Conservation (phyloP, 371 early-diverging fungal genomes). For the Mycotypha africana region DNA sequence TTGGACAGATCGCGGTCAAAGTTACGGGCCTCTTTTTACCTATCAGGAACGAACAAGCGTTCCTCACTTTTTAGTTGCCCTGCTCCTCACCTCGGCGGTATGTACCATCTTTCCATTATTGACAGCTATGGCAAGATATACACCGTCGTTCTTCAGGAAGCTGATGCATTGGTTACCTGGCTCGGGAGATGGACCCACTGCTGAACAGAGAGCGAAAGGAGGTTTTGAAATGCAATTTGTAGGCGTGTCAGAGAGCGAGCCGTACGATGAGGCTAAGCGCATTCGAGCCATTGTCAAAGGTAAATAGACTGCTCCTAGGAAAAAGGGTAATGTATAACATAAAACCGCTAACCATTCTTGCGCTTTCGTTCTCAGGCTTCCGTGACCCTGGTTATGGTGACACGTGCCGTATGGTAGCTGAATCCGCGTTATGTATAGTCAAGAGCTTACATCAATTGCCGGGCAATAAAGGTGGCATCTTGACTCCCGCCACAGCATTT, state of each 20-base stretch:
- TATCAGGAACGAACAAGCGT: constrained; percentile 54
- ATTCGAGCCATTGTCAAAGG: constrained; percentile 53
- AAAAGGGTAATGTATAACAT: constrained; percentile 6
- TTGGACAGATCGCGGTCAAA: constrained; percentile 30
- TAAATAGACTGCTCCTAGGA: too few relatives aligned
- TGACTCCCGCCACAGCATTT: constrained; percentile 70
- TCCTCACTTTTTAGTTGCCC: constrained; percentile 31
- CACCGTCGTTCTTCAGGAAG: constrained; percentile 36
- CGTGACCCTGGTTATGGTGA: constrained; percentile 78
- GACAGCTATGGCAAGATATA: too few relatives aligned
- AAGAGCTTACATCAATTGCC: constrained; percentile 41
- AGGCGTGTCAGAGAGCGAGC: constrained; percentile 39
- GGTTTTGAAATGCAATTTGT: constrained; percentile 44
- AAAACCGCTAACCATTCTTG: too few relatives aligned
- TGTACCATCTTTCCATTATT: constrained; percentile 31
- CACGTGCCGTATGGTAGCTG: constrained; percentile 58
- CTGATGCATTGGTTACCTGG: constrained; percentile 44
- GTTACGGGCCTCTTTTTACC: constrained; percentile 53
- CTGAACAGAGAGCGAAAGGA: constrained; percentile 36
- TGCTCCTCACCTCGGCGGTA: constrained; percentile 29
- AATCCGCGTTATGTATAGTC: constrained; percentile 56
- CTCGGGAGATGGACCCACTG: constrained; percentile 59
- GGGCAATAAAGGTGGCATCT: constrained; percentile 57
- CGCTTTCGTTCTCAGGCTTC: too few relatives aligned
- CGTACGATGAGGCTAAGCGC: constrained; percentile 40